These are phyloP conservation scores for Auricularia heimuer DNA, from an alignment of 768 basidiomycete genomes.

Conservation along the genomic window DNA sequence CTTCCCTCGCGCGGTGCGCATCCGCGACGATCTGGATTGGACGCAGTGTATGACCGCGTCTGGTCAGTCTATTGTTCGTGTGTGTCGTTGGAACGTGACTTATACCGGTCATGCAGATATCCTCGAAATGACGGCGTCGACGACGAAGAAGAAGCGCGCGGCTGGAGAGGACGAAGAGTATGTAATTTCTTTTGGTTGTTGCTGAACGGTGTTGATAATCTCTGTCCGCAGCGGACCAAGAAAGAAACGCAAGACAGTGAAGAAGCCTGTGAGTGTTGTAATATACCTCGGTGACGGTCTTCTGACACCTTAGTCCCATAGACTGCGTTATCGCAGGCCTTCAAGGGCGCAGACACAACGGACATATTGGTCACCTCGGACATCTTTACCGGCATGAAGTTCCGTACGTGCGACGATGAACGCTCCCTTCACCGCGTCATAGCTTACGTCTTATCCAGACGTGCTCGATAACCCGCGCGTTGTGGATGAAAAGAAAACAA, in stretches of 20 bases:
- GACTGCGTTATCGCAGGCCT: conserved; percentile 54
- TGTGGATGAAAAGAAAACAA: conserved; percentile 50
- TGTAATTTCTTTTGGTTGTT: neutral
- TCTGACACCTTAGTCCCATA: conserved; percentile 16
- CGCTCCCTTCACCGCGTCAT: neutral
- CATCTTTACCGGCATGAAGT: conserved; percentile 66
- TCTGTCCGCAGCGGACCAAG: conserved; percentile 25
- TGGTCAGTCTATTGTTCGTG: conserved; percentile 28
- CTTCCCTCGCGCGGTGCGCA: conserved; percentile 76
- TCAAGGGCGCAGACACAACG: conserved; percentile 52
- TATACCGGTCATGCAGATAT: conserved; percentile 31
- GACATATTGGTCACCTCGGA: conserved; percentile 49
- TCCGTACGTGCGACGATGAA: conserved; percentile 46
- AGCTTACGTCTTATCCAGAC: neutral
- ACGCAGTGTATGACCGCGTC: conserved; percentile 66
- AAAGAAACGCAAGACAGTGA: conserved; percentile 49
- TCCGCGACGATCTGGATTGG: conserved; percentile 67
- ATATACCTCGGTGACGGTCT: no score
- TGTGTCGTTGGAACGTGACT: neutral
- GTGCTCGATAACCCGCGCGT: neutral
- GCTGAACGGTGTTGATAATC: neutral
- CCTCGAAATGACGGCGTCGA: conserved; percentile 48
- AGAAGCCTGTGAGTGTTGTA: conserved; percentile 36
- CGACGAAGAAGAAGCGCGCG: conserved; percentile 65
- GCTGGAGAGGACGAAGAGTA: conserved; percentile 54